Percentiles rank a stretch among this genome's conserved stretches.
Evolutionary conservation across 495 filamentous ascomycete species (phyloP).

Genomic region (Lophiostoma macrostomum): DNA sequence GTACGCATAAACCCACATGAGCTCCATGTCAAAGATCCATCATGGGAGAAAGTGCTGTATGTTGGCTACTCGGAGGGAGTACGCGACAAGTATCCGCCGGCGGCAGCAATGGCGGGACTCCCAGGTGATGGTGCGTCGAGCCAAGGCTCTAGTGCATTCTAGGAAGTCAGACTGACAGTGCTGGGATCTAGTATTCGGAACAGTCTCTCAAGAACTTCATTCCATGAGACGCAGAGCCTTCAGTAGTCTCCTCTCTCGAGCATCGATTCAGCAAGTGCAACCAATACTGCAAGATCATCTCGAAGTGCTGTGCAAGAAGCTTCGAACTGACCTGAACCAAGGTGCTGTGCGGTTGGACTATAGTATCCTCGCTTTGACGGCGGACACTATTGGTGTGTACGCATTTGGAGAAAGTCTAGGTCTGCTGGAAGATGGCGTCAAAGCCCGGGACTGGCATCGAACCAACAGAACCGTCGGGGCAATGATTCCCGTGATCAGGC

Average conservation of each 20-base stretch:
- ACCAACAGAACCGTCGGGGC: too few relatives aligned
- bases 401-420: too few relatives aligned
- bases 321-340: too few relatives aligned
- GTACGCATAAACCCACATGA: constrained; percentile 53
- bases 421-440: too few relatives aligned
- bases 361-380: too few relatives aligned
- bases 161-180: too few relatives aligned
- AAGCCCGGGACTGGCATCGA: too few relatives aligned
- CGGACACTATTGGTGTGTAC: too few relatives aligned
- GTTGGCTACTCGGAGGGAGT: not conserved
- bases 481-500: too few relatives aligned
- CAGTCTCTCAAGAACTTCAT: constrained; percentile 7
- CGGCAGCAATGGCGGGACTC: not conserved
- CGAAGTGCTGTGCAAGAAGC: not conserved
- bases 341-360: too few relatives aligned
- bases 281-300: not conserved
- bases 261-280: not conserved
- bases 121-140: not conserved
- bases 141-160: not conserved
- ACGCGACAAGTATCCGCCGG: constrained; percentile 1
- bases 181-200: not conserved
- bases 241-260: constrained; percentile 11
- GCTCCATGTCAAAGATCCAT: constrained; percentile 48
- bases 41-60: constrained; percentile 10
- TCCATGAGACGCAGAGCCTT: constrained; percentile 9